Base-by-base conservation (phyloP, 2,329 filamentous ascomycete genomes). In the Mycogone perniciosa region DNA sequence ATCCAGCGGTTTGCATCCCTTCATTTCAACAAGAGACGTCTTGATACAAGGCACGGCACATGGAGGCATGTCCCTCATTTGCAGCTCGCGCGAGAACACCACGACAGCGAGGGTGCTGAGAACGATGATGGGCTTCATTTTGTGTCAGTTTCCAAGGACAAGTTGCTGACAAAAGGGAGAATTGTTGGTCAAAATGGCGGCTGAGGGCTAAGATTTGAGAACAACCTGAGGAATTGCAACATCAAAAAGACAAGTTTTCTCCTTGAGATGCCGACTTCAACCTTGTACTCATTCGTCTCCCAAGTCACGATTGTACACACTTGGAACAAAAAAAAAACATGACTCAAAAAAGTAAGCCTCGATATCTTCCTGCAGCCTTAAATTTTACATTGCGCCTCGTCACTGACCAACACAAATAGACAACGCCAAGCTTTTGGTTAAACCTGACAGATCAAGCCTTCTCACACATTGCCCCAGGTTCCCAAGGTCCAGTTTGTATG, bases 401-500 rank as follows among this genome's bases (percentile, higher is more conserved):
- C 20, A 20, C 20, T 20, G 20, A 20, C 20, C 20, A 20, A 20
- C 20, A 2, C 20, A 38, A 38, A 38, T 3, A 38, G 20, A 38
- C 3, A 38, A 38, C 35, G 35, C 11, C 7, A 27, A 9, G 29
- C 20, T 20, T 20, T 20, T 20, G 2, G 20, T 20, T 20, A 20
- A 20, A 20, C 20, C 20, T 20, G 20, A 20, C 20, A 20, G 20
- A 20, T 20, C 20, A 20, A 20, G 20, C 20, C 20, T 20, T 20
- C 11, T 59, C 65, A 77, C 34, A 72, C 53, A 72, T 77, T 62
- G 5, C 79, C 82, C 82, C 82, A 86, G 7, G 76, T 63, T 1
- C 82, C 82, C 46, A 86, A 62, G 4, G 82, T 85, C 81, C 81
- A 86, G 54, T 71, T 79, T 9, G 71, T 62, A 52, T 75, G 72